These are phyloP conservation scores for Lasiodiplodia gonubiensis DNA, from an alignment of 2,329 filamentous ascomycete genomes.

Conservation along the genomic window DNA sequence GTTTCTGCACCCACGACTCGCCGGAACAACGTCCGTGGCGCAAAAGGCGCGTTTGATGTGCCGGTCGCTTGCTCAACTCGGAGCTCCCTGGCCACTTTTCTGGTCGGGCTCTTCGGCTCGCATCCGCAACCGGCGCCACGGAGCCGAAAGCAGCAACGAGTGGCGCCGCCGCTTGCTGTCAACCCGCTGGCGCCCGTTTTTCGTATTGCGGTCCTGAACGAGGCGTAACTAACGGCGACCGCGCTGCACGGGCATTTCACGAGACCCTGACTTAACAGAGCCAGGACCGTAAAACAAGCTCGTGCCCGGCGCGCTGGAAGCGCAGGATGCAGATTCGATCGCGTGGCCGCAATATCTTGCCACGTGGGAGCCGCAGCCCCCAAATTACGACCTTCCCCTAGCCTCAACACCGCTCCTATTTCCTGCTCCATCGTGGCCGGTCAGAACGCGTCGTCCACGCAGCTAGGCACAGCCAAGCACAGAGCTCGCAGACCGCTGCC, in stretches of 20 bases:
- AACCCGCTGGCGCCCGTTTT: not conserved
- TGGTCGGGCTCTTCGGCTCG: not conserved
- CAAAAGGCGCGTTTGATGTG: not conserved
- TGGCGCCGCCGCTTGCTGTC: not conserved
- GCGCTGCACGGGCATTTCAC: no score
- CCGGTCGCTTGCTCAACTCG: not conserved
- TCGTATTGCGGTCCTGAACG: no score
- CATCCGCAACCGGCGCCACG: not conserved
- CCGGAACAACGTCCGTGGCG: constrained; percentile 18
- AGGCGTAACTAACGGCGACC: not conserved
- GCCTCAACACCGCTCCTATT: not conserved
- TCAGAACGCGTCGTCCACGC: no score
- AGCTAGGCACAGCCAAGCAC: no score
- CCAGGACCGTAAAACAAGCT: not conserved
- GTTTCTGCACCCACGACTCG: not conserved
- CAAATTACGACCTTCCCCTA: not conserved
- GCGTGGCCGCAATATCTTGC: not conserved
- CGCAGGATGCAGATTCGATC: not conserved
- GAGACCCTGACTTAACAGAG: no score
- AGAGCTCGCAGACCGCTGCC: no score
- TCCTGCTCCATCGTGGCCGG: no score
- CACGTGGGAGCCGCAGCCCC: not conserved
- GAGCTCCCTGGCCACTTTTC: not conserved
- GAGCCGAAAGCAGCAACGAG: not conserved
- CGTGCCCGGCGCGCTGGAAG: not conserved